A percentile compares a stretch with the other conserved stretches of the same genome.
phyloP scores from a whole-genome alignment of 805 yeast genomes.

The Myxozyma neglecta region DNA sequence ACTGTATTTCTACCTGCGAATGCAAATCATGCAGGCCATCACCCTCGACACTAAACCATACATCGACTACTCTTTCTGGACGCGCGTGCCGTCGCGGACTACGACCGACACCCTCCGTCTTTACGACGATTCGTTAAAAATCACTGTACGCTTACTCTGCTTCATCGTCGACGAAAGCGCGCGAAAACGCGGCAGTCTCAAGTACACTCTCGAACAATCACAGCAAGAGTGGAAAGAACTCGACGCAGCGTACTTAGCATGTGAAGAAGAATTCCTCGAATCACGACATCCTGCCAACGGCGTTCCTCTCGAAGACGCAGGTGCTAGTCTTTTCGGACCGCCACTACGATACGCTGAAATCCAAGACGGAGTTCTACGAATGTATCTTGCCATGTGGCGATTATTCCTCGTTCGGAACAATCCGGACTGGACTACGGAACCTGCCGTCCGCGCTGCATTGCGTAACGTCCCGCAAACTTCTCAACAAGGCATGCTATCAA shows the following conservation, averaged over 20 bases:
- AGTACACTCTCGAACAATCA: neutral
- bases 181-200: constrained; percentile 10
- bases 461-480: constrained; percentile 7
- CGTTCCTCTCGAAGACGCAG: neutral
- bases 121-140: constrained; percentile 3
- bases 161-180: constrained; percentile 14
- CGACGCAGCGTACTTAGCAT: neutral
- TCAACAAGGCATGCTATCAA: neutral
- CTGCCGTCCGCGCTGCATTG: constrained; percentile 12
- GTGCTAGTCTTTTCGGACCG: constrained; percentile 7
- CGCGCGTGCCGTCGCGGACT: constrained; percentile 6
- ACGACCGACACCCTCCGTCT: neutral
- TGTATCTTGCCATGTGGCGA: constrained; percentile 12
- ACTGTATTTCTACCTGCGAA: constrained; percentile 14
- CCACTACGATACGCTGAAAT: constrained; percentile 6
- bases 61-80: constrained; percentile 7
- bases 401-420: constrained; percentile 13
- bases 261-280: constrained; percentile 5
- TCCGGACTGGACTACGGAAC: constrained; percentile 7
- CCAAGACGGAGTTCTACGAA: constrained; percentile 4
- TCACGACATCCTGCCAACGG: constrained; percentile 1
- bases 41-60: constrained; percentile 14
- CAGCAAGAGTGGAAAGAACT: constrained; percentile 7
- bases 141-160: constrained; percentile 5
- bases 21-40: constrained; percentile 18